Evolutionary conservation across 768 basidiomycete species (phyloP).

Genomic region (Termitomyces sp.): DNA sequence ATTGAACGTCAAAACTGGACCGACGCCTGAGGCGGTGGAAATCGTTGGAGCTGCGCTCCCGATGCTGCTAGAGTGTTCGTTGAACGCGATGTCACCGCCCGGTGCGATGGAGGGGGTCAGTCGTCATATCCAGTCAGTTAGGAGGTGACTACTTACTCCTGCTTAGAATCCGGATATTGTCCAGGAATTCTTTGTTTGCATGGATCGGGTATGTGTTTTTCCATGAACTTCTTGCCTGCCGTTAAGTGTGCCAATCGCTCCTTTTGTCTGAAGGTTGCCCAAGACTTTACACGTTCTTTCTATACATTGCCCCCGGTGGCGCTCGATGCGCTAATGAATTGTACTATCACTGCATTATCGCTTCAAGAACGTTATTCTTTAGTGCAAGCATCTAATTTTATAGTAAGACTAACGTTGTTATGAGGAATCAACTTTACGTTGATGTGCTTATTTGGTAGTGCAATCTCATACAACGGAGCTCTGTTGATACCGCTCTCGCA

Average conservation of each 20-base stretch:
- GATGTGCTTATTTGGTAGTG: constrained; percentile 33
- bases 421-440: neutral
- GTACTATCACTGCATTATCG: constrained; percentile 55
- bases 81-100: constrained; percentile 46
- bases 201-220: constrained; percentile 55
- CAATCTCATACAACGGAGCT: constrained; percentile 61
- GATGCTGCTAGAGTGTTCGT: constrained; percentile 51
- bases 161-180: constrained; percentile 86
- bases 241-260: neutral
- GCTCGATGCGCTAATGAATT: constrained; percentile 60
- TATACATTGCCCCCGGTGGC: constrained; percentile 52
- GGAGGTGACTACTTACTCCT: neutral
- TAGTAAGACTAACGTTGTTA: constrained; percentile 42
- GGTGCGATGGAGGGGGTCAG: constrained; percentile 70
- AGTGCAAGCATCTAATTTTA: constrained; percentile 74
- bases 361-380: constrained; percentile 79
- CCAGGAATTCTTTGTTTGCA: constrained; percentile 80
- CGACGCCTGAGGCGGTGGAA: constrained; percentile 47
- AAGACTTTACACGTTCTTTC: constrained; percentile 50
- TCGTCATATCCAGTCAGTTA: neutral
- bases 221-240: neutral
- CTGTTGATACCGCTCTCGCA: constrained; percentile 55
- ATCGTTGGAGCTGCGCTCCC: constrained; percentile 53
- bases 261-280: constrained; percentile 25
- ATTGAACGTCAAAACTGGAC: constrained; percentile 36